A percentile compares a stretch with the other conserved stretches of the same genome.
Evolutionary conservation across 768 basidiomycete genomes (phyloP).

Genomic region (Tulasnella sp.): DNA sequence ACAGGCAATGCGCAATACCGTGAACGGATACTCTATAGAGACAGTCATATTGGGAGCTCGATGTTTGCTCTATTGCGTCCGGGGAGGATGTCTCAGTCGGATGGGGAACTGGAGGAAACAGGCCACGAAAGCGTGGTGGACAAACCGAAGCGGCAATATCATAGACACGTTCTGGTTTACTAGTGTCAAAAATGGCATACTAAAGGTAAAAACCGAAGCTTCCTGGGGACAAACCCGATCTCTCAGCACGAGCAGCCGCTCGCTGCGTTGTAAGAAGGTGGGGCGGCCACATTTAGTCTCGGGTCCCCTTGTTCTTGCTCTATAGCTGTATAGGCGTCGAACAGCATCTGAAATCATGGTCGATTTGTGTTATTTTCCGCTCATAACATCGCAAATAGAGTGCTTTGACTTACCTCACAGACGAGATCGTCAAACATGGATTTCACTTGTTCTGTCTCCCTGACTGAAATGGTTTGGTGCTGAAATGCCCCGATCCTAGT

Average conservation of each 20-base stretch:
- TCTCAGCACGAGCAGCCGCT: neutral
- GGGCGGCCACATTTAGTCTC: neutral
- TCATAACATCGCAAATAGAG: too few species aligned
- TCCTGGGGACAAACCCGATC: neutral
- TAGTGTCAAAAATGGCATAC: neutral
- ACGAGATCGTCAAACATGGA: neutral
- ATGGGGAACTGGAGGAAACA: too few species aligned
- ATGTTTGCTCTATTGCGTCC: too few species aligned
- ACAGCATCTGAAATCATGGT: neutral
- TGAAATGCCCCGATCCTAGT: neutral
- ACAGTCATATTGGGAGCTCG: too few species aligned
- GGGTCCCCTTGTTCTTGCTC: neutral
- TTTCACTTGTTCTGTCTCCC: neutral
- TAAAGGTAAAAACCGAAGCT: neutral
- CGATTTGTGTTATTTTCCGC: neutral
- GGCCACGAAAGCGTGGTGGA: too few species aligned
- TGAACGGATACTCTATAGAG: too few species aligned
- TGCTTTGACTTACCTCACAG: neutral
- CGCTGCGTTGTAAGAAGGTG: neutral
- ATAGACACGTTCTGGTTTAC: too few species aligned
- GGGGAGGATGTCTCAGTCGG: too few species aligned
- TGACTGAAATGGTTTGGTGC: neutral
- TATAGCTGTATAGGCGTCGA: neutral
- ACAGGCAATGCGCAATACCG: too few species aligned
- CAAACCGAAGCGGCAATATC: too few species aligned